Percentiles rank a stretch among this genome's conserved stretches.
Evolutionary conservation across 1,284 basidiomycete genomes (phyloP).

Genomic region (Moesziomyces globuligerus): DNA sequence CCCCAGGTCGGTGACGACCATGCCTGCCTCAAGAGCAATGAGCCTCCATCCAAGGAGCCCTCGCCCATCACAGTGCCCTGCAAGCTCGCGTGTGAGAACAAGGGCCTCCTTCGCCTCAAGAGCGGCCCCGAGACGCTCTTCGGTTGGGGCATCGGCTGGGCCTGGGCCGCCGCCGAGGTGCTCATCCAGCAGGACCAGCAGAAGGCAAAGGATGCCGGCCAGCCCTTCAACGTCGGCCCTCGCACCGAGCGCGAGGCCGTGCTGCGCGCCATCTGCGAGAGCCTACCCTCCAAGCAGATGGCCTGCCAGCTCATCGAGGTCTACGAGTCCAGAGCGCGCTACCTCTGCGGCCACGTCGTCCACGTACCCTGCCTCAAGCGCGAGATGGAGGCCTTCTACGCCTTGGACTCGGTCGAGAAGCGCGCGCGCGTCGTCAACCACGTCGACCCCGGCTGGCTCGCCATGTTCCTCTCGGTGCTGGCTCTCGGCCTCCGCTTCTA

Average conservation of each 20-base stretch:
- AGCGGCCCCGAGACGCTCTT: conserved; percentile 59
- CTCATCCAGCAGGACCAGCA: conserved; percentile 31
- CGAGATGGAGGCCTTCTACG: conserved; percentile 60
- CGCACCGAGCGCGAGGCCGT: conserved; percentile 59
- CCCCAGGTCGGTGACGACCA: conserved; percentile 8
- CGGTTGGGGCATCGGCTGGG: conserved; percentile 66
- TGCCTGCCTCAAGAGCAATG: conserved; percentile 28
- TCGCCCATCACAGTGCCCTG: conserved; percentile 36
- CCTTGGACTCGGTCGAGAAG: conserved; percentile 53
- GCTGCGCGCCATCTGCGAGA: conserved; percentile 55
- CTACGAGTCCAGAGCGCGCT: conserved; percentile 52
- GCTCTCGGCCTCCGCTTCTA: conserved; percentile 60
- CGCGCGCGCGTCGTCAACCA: conserved; percentile 59
- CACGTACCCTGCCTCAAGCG: conserved; percentile 54
- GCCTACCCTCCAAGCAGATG: conserved; percentile 53
- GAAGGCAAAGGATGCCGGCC: conserved; percentile 30
- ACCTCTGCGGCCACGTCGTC: conserved; percentile 52
- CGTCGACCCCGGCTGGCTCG: conserved; percentile 62
- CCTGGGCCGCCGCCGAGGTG: conserved; percentile 56
- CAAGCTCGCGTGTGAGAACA: conserved; percentile 35
- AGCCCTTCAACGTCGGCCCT: conserved; percentile 17
- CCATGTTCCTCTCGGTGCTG: conserved; percentile 57
- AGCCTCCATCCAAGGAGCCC: conserved; percentile 30
- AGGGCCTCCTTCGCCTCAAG: conserved; percentile 50
- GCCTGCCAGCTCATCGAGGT: conserved; percentile 58